phyloP scores from a whole-genome alignment of 176 grass and related monocot species.

The Bolboschoenus planiculmis region DNA sequence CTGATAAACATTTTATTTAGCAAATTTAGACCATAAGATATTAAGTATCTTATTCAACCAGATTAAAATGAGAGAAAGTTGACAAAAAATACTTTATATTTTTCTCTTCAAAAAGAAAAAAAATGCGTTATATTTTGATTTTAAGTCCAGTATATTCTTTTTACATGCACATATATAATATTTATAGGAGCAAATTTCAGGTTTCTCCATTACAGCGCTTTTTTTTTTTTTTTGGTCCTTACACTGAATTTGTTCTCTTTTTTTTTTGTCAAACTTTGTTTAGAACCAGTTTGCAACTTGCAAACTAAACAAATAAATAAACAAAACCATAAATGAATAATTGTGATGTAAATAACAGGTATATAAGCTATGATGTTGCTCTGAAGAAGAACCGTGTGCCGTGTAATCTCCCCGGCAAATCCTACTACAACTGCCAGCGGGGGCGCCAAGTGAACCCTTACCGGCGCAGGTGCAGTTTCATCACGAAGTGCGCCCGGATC shows the following conservation, averaged over 20 bases:
- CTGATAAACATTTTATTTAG: too few relatives aligned
- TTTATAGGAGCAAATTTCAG: too few relatives aligned
- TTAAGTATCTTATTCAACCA: too few relatives aligned
- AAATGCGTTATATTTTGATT: too few relatives aligned
- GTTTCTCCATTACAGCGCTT: too few relatives aligned
- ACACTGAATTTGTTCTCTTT: not conserved
- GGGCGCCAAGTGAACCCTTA: conserved; percentile 49
- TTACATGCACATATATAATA: too few relatives aligned
- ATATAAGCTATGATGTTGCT: conserved; percentile 63
- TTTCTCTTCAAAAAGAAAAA: too few relatives aligned
- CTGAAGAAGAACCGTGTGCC: conserved; percentile 50
- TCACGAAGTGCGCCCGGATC: conserved; percentile 57
- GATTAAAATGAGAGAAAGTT: too few relatives aligned
- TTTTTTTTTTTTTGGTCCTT: not conserved
- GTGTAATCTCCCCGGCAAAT: conserved; percentile 45
- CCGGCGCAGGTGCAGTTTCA: conserved; percentile 57
- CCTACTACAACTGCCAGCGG: conserved; percentile 54
- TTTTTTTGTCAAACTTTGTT: not conserved
- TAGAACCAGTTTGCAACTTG: not conserved
- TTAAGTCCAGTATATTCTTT: too few relatives aligned
- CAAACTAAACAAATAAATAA: not conserved
- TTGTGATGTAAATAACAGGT: conserved; percentile 3
- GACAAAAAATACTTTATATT: too few relatives aligned
- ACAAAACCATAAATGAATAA: not conserved
- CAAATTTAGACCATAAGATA: too few relatives aligned